Evolutionary conservation across 78 protist species (phyloP).

Genomic region (Cavenderia fasciculata): DNA sequence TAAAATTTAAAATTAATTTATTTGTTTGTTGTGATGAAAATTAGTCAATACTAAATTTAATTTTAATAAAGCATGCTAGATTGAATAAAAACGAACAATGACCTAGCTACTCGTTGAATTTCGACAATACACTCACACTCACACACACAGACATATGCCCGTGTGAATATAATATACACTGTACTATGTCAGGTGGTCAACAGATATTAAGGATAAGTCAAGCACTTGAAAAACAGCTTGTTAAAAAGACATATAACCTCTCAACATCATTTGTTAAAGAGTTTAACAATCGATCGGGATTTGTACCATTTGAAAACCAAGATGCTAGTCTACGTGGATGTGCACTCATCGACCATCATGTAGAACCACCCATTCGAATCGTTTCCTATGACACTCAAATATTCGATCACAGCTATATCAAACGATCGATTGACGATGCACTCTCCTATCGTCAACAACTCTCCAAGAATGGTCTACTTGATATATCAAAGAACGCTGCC

Average conservation of each 20-base stretch:
- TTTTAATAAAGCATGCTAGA: no score
- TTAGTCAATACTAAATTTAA: no score
- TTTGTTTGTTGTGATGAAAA: no score
- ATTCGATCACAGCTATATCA: background rate
- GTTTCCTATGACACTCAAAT: background rate
- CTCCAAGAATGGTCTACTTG: background rate
- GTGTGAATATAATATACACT: no score
- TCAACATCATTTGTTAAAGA: background rate
- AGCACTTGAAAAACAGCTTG: background rate
- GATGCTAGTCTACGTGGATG: background rate
- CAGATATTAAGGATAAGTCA: background rate
- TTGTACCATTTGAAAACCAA: background rate
- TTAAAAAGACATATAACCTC: background rate
- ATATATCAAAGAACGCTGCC: conserved; percentile 34
- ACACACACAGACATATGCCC: no score
- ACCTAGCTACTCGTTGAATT: no score
- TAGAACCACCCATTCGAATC: conserved; percentile 18
- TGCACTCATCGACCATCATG: background rate
- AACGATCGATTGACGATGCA: conserved; percentile 8
- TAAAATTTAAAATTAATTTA: no score
- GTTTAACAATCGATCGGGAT: background rate
- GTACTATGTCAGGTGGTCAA: no score
- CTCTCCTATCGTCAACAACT: conserved; percentile 4
- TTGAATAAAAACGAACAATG: no score
- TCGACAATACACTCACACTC: no score